A percentile compares a stretch with the other conserved stretches of the same genome.
Conservation (phyloP, 805 yeast genomes). For the Candida tammaniensis region DNA sequence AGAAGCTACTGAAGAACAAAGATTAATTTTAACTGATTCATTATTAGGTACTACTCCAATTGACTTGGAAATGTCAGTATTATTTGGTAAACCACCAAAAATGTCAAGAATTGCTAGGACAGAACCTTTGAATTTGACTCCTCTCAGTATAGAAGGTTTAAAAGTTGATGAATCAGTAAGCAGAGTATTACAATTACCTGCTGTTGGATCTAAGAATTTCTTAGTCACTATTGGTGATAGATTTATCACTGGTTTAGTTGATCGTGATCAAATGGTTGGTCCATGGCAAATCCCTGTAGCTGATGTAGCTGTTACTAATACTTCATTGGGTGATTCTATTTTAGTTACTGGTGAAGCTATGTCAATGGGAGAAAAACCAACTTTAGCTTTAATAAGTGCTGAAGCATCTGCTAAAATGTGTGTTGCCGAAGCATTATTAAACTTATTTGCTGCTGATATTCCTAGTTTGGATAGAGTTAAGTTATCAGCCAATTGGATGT, state of each 20-base stretch:
- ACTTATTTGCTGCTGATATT: conserved; percentile 86
- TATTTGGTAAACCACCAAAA: conserved; percentile 97
- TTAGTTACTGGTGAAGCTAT: conserved; percentile 90
- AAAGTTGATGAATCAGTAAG: conserved; percentile 61
- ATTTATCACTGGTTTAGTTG: conserved; percentile 94
- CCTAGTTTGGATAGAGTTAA: conserved; percentile 71
- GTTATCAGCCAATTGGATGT: conserved; percentile 98
- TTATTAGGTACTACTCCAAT: conserved; percentile 81
- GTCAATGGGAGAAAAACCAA: conserved; percentile 97
- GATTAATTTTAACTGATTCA: conserved; percentile 76
- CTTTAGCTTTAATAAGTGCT: conserved; percentile 81
- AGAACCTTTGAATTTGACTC: conserved; percentile 51
- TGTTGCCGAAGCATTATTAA: conserved; percentile 91
- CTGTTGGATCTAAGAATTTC: conserved; percentile 94
- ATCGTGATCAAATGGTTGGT: conserved; percentile 97
- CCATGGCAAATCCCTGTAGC: conserved; percentile 99
- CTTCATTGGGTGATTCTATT: conserved; percentile 76
- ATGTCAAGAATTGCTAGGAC: conserved; percentile 76
- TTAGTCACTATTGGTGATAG: conserved; percentile 98
- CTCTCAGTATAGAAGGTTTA: conserved; percentile 32
- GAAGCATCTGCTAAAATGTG: conserved; percentile 92
- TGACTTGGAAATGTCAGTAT: conserved; percentile 90
- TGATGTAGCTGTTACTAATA: conserved; percentile 93
- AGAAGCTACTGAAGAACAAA: conserved; percentile 82
- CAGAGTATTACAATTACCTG: conserved; percentile 83